These are phyloP conservation scores for Schizopora paradoxa DNA, from an alignment of 1,284 basidiomycete genomes.

Conservation along the genomic window DNA sequence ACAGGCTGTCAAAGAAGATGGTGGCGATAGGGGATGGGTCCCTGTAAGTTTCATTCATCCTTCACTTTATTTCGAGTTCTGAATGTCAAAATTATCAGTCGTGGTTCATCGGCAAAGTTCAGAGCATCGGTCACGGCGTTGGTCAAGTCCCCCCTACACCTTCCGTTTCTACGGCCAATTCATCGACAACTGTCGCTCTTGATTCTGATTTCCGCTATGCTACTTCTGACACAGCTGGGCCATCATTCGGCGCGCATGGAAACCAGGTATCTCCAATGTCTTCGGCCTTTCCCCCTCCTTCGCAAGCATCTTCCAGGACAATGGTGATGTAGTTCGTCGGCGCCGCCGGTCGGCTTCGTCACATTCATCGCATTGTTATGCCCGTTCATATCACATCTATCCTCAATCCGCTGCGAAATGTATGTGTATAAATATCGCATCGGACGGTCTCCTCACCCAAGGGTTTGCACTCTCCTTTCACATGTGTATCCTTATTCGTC, in stretches of 20 bases:
- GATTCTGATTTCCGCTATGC: conserved; percentile 17
- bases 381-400: no score
- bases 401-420: no score
- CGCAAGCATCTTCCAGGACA: no score
- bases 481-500: no score
- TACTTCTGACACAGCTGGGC: conserved; percentile 7
- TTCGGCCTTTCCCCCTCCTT: conserved; percentile 20
- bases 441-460: no score
- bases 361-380: no score
- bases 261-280: conserved; percentile 21
- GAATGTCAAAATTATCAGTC: conserved; percentile 15
- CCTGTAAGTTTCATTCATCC: conserved; percentile 23
- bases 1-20: conserved; percentile 39
- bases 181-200: conserved; percentile 7
- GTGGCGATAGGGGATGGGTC: conserved; percentile 44
- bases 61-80: neutral
- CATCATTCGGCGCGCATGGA: conserved; percentile 1
- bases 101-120: conserved; percentile 25
- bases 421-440: no score
- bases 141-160: conserved; percentile 21
- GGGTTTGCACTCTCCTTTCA: no score
- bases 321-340: no score
- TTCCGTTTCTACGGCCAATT: conserved; percentile 13
- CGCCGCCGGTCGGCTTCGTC: no score
- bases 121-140: conserved; percentile 12